Conservation (phyloP, 257 asterid genomes). For the Thymus mandschuricus region DNA sequence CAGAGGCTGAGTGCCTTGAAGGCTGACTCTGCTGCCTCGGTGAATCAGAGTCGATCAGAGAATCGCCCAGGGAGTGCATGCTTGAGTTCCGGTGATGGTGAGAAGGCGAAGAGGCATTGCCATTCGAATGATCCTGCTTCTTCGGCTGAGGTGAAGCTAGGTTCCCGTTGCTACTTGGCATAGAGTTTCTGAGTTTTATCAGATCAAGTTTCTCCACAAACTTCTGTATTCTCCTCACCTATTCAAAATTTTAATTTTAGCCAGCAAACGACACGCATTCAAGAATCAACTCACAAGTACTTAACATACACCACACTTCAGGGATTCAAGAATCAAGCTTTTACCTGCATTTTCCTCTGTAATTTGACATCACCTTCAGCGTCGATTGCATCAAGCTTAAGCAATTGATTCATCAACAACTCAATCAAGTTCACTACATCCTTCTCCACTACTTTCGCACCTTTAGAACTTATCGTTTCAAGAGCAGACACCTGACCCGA, state of each 20-base stretch:
- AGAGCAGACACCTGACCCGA: slow-evolving; percentile 65
- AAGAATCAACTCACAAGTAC: neutral
- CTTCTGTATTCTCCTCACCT: slow-evolving; percentile 82
- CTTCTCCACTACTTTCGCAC: slow-evolving; percentile 74
- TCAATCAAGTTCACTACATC: slow-evolving; percentile 64
- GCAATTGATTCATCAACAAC: slow-evolving; percentile 75
- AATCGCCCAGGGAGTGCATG: slow-evolving; percentile 43
- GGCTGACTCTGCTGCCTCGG: slow-evolving; percentile 39
- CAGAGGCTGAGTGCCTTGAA: slow-evolving; percentile 53
- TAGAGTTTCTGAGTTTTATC: slow-evolving; percentile 69
- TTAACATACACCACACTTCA: neutral
- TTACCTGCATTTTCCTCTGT: slow-evolving; percentile 88
- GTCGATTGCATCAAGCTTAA: slow-evolving; percentile 66
- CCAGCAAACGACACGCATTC: neutral
- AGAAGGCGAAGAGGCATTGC: slow-evolving; percentile 20
- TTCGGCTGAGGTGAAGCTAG: slow-evolving; percentile 4
- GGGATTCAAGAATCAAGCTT: neutral
- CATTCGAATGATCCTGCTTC: slow-evolving; percentile 32
- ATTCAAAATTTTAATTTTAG: neutral
- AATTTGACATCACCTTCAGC: slow-evolving; percentile 76
- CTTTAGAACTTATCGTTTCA: slow-evolving; percentile 65
- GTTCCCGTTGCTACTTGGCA: slow-evolving; percentile 19
- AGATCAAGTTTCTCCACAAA: slow-evolving; percentile 75
- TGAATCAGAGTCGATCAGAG: slow-evolving; percentile 34
- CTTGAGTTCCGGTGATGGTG: slow-evolving; percentile 13